These are phyloP conservation scores for Fraxinus dipetala DNA, from an alignment of 305 asterid genomes.

Conservation along the genomic window DNA sequence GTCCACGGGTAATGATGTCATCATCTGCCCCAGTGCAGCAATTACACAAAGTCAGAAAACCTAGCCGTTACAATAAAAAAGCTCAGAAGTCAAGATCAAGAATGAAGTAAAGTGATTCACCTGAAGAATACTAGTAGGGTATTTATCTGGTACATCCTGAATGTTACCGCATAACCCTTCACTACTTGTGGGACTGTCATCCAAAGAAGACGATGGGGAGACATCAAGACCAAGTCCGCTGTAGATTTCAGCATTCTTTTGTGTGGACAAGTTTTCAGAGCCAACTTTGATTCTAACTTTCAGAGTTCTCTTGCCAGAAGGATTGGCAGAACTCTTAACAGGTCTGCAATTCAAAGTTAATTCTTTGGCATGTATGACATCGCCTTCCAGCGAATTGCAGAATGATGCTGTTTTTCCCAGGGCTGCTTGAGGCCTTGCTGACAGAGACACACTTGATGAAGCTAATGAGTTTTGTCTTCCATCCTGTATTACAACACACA, in stretches of 20 bases:
- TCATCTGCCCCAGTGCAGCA: constrained; percentile 53
- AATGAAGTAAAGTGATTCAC: constrained; percentile 40
- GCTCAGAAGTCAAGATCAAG: constrained; percentile 16
- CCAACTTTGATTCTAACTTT: constrained; percentile 85
- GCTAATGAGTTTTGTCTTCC: constrained; percentile 51
- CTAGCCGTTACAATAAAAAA: not conserved
- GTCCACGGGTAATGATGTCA: constrained; percentile 66
- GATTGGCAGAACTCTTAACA: constrained; percentile 37
- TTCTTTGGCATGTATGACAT: constrained; percentile 42
- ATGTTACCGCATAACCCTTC: constrained; percentile 44
- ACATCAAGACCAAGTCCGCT: constrained; percentile 89
- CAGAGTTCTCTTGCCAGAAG: constrained; percentile 63
- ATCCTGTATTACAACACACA: constrained; percentile 53
- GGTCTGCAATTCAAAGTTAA: constrained; percentile 45
- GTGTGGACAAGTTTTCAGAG: constrained; percentile 56
- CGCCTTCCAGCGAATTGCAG: constrained; percentile 38
- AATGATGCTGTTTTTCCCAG: constrained; percentile 43
- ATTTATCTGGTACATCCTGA: constrained; percentile 48
- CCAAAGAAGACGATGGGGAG: constrained; percentile 83
- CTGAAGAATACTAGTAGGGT: constrained; percentile 91
- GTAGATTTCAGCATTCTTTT: constrained; percentile 80
- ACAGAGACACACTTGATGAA: constrained; percentile 53
- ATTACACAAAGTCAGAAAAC: constrained; percentile 14
- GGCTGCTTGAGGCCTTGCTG: constrained; percentile 42
- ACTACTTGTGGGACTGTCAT: constrained; percentile 58